Percentiles rank a stretch among this genome's conserved stretches.
Conservation (phyloP, 805 yeast species). For the Myxozyma vanderwaltii region DNA sequence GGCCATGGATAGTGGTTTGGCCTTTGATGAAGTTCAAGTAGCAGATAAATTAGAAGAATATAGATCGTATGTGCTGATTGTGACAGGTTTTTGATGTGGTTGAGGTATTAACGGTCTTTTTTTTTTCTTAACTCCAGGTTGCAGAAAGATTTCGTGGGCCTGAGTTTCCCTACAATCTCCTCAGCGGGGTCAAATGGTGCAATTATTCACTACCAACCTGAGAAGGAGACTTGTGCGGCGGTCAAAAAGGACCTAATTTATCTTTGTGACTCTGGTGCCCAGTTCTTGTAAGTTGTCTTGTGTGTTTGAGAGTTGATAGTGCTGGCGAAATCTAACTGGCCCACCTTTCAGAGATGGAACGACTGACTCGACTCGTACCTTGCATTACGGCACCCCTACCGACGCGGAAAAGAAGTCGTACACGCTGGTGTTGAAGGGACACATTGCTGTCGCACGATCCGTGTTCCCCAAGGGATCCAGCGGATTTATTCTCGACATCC, state of each 20-base stretch:
- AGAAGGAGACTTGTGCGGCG: slow-evolving; percentile 53
- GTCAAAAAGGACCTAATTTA: slow-evolving; percentile 71
- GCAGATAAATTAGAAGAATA: slow-evolving; percentile 54
- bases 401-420: slow-evolving; percentile 64
- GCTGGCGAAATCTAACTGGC: background rate
- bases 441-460: slow-evolving; percentile 78
- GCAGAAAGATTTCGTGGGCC: slow-evolving; percentile 52
- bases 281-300: slow-evolving; percentile 50
- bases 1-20: slow-evolving; percentile 47
- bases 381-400: slow-evolving; percentile 64
- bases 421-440: slow-evolving; percentile 89
- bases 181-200: slow-evolving; percentile 79
- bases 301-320: background rate
- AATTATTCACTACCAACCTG: slow-evolving; percentile 73
- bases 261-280: slow-evolving; percentile 88
- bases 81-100: background rate
- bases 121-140: slow-evolving; percentile 18
- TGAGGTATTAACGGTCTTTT: background rate
- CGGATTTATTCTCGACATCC: slow-evolving; percentile 73
- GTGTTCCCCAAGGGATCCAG: slow-evolving; percentile 75
- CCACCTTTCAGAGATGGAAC: slow-evolving; percentile 70
- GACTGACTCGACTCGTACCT: slow-evolving; percentile 90
- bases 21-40: slow-evolving; percentile 61
- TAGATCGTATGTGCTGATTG: slow-evolving; percentile 34
- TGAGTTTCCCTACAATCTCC: slow-evolving; percentile 73